Percentiles rank a stretch among this genome's conserved stretches.
Evolutionary conservation across 805 yeast species (phyloP).

Genomic region (Wickerhamomyces canadensis): DNA sequence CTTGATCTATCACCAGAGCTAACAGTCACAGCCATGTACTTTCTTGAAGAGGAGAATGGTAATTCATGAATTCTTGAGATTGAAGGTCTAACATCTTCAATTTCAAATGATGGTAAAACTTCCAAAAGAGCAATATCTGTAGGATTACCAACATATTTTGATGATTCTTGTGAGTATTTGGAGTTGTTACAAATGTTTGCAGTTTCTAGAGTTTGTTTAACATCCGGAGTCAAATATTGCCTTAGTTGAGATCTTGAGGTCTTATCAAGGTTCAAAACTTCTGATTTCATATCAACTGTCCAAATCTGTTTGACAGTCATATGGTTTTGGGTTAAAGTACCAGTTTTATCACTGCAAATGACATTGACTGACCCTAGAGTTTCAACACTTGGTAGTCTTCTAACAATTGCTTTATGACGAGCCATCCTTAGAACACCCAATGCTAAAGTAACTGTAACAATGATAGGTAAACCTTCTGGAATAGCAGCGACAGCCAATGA

Average conservation of each 20-base stretch:
- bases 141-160: slow-evolving; percentile 81
- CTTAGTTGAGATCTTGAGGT: slow-evolving; percentile 33
- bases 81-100: slow-evolving; percentile 63
- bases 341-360: slow-evolving; percentile 88
- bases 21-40: slow-evolving; percentile 82
- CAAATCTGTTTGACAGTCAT: slow-evolving; percentile 85
- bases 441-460: slow-evolving; percentile 95
- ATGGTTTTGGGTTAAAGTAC: slow-evolving; percentile 84
- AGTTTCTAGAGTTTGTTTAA: slow-evolving; percentile 49
- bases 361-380: slow-evolving; percentile 93
- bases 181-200: slow-evolving; percentile 78
- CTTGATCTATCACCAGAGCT: slow-evolving; percentile 55
- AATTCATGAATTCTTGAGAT: slow-evolving; percentile 61
- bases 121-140: slow-evolving; percentile 90
- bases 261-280: slow-evolving; percentile 39
- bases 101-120: slow-evolving; percentile 60
- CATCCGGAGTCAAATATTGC: slow-evolving; percentile 47
- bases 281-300: slow-evolving; percentile 57
- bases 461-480: slow-evolving; percentile 97
- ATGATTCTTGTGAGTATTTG: slow-evolving; percentile 60
- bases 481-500: slow-evolving; percentile 98
- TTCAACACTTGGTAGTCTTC: slow-evolving; percentile 91
- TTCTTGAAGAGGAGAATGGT: slow-evolving; percentile 80
- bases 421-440: slow-evolving; percentile 97
- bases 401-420: slow-evolving; percentile 85